A percentile compares a stretch with the other conserved stretches of the same genome.
These are phyloP conservation scores for Camellia lanceoleosa DNA, from an alignment of 148 eudicot genomes.

Conservation along the genomic window DNA sequence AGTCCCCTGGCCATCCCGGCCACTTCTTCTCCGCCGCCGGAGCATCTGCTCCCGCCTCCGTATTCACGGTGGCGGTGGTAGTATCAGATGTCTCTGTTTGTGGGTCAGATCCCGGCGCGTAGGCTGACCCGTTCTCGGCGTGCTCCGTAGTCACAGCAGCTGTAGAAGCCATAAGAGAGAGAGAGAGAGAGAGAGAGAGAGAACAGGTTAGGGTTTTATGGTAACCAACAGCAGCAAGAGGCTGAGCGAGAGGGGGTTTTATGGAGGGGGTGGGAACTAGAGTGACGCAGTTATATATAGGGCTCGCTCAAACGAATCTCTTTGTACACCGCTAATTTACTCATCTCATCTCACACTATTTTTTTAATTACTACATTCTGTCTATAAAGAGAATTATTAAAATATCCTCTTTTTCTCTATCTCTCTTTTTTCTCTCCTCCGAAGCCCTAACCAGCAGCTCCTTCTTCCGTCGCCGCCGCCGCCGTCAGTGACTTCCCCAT, in stretches of 20 bases:
- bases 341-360: no score
- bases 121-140: slow-evolving; percentile 23
- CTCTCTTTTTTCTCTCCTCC: no score
- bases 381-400: no score
- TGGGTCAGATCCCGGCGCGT: slow-evolving; percentile 6
- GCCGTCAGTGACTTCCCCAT: no score
- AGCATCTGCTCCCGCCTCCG: neutral
- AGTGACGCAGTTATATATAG: no score
- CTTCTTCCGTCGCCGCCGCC: no score
- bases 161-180: slow-evolving; percentile 18
- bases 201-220: neutral
- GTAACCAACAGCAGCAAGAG: neutral
- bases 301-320: no score
- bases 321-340: no score
- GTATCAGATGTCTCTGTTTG: neutral
- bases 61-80: neutral
- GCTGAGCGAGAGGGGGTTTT: neutral
- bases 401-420: no score
- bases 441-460: no score
- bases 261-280: neutral
- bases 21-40: slow-evolving; percentile 26
- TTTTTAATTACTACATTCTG: no score
- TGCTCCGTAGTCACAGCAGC: slow-evolving; percentile 5
- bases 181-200: neutral
- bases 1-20: slow-evolving; percentile 66